These are phyloP conservation scores for Panaeolus cyanescens DNA, from an alignment of 768 basidiomycete species.

Conservation along the genomic window DNA sequence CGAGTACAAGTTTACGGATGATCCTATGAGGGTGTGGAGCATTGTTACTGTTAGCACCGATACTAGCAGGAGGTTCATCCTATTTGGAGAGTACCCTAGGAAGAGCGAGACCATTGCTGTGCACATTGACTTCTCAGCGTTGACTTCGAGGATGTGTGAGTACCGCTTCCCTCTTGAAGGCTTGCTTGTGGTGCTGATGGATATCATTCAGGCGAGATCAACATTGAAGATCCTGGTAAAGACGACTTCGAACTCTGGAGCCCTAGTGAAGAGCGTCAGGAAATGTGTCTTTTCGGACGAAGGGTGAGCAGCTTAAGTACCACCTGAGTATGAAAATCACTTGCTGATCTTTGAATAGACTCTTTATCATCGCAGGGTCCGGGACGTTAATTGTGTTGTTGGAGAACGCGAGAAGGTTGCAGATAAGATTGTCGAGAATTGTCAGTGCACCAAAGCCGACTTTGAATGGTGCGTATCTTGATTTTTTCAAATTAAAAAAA, in stretches of 20 bases:
- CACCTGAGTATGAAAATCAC: not conserved
- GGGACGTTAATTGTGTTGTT: constrained; percentile 81
- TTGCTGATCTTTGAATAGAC: constrained; percentile 49
- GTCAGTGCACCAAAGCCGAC: constrained; percentile 71
- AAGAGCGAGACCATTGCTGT: constrained; percentile 59
- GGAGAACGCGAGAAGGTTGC: constrained; percentile 63
- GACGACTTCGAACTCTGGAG: constrained; percentile 99
- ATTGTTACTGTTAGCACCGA: constrained; percentile 91
- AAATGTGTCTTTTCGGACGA: constrained; percentile 89
- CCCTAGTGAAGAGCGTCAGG: constrained; percentile 86
- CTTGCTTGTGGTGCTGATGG: not conserved
- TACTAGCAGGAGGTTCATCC: constrained; percentile 88
- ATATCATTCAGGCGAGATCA: constrained; percentile 62
- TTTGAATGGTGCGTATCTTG: constrained; percentile 86
- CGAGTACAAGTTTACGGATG: constrained; percentile 80
- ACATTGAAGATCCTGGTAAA: constrained; percentile 66
- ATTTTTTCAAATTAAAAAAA: not conserved
- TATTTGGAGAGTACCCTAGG: constrained; percentile 68
- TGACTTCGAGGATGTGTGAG: constrained; percentile 80
- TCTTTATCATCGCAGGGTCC: constrained; percentile 85
- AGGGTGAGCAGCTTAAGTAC: constrained; percentile 50
- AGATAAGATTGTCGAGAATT: constrained; percentile 63
- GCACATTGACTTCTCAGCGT: constrained; percentile 85
- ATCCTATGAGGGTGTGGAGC: constrained; percentile 69
- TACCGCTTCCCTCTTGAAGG: constrained; percentile 9